Evolutionary conservation across 371 early-diverging fungal genomes (phyloP).

Genomic region (Syncephalis fuscata): DNA sequence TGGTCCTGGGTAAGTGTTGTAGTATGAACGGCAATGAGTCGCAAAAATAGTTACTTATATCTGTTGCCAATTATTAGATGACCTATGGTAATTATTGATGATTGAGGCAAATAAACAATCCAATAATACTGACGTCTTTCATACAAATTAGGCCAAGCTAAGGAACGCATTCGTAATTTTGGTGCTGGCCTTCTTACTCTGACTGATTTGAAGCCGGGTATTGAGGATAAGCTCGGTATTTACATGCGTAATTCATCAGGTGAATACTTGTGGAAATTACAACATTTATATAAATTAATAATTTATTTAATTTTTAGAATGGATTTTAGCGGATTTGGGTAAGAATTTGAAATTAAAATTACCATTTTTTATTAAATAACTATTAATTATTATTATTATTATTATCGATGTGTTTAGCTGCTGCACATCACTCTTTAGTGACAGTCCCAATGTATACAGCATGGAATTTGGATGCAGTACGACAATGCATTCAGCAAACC

Average conservation of each 20-base stretch:
- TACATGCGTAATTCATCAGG: constrained; percentile 7
- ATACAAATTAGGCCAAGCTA: constrained; percentile 1
- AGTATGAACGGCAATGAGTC: not conserved
- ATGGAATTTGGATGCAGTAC: constrained; percentile 55
- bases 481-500: constrained; percentile 55
- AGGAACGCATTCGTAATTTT: constrained; percentile 4
- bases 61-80: not conserved
- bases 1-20: constrained; percentile 4
- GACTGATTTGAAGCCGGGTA: constrained; percentile 1
- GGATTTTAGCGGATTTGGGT: constrained; percentile 57
- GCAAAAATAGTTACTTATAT: not conserved
- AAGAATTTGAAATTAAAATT: not conserved
- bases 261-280: no score
- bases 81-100: not conserved
- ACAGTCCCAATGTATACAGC: constrained; percentile 83
- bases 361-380: no score
- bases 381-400: no score
- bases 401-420: no score
- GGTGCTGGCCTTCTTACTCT: constrained; percentile 5
- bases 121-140: no score
- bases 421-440: constrained; percentile 22
- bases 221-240: constrained; percentile 3
- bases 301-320: constrained; percentile 90
- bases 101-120: no score
- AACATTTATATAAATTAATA: no score